A percentile compares a stretch with the other conserved stretches of the same genome.
Conservation (phyloP, 2,329 filamentous ascomycete genomes). For the Penicillium nordicum region DNA sequence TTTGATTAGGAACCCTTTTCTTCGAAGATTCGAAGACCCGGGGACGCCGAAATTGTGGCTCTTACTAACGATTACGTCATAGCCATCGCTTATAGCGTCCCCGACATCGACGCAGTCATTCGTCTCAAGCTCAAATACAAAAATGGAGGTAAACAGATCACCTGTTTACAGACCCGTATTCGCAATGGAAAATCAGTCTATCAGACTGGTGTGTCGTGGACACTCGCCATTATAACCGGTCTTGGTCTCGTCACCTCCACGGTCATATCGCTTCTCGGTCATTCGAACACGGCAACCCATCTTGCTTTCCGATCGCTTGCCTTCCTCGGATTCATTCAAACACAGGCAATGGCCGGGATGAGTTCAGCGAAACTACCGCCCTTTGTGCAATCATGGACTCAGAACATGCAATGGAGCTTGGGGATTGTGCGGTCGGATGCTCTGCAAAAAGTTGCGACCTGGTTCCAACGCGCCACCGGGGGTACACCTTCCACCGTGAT, state of each 20-base stretch:
- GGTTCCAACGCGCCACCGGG: conserved; percentile 92
- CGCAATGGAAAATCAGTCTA: conserved; percentile 58
- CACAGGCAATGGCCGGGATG: conserved; percentile 85
- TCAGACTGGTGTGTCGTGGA: conserved; percentile 82
- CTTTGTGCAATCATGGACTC: conserved; percentile 87
- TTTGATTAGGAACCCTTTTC: neutral
- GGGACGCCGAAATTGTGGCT: neutral
- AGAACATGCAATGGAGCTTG: conserved; percentile 98
- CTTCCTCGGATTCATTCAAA: conserved; percentile 89
- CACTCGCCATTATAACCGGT: conserved; percentile 80
- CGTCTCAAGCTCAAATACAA: conserved; percentile 14
- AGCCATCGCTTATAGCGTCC: conserved; percentile 80
- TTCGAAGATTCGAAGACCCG: too few relatives aligned
- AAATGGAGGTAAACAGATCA: conserved; percentile 7
- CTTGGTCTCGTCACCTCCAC: conserved; percentile 79
- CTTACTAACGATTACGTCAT: conserved; percentile 8
- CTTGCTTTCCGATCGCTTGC: conserved; percentile 89
- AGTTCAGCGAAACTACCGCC: conserved; percentile 76
- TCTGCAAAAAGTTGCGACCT: conserved; percentile 82
- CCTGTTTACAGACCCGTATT: conserved; percentile 37
- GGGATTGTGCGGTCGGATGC: conserved; percentile 82
- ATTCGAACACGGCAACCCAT: conserved; percentile 90
- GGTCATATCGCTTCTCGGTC: conserved; percentile 81
- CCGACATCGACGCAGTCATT: conserved; percentile 46
- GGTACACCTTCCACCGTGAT: conserved; percentile 77